Evolutionary conservation across 1,139 yeast species (phyloP), one percentile per base, ranked within the genome.

Genomic region (Candida sojae): DNA sequence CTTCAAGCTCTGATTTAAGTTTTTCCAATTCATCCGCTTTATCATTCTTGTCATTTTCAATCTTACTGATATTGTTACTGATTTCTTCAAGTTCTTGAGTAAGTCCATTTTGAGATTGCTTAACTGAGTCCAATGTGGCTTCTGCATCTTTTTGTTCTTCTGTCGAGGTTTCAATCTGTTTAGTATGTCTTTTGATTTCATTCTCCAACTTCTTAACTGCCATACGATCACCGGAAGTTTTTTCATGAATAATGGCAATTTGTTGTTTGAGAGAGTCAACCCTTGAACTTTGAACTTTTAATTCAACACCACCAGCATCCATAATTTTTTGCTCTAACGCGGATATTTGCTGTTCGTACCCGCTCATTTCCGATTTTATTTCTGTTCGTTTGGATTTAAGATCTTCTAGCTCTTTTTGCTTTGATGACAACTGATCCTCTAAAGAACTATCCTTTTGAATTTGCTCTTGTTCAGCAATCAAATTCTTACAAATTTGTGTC

Each of bases 251-350:
- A 21, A 87, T 79, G 50, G 86, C 88, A 40, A 88, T 79, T 57
- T 83, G 80, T 57, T 88, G 90, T 43, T 75, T 74, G 36, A 88
- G 73, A 1, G 95, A 86, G 58, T 85, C 93, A 10, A 93, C 97
- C 58, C 84, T 87, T 1, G 95, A 80, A 55, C 84, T 88, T 59
- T 91, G 97, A 53, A 88, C 67, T 48, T 92, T 83, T 54, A 93
- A 75, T 53, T 85, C 85, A 10, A 88, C 86, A 54, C 99, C 99
- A 47, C 99, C 99, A 46, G 91, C 87, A 50, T 88, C 86, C 88
- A 92, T 83, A 34, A 95, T 89, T 60, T 85, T 78, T 49, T 85
- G 89, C 57, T 90, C 92, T 6, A 91, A 68, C 0, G 59, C 73
- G 11, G 76, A 73, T 40, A 92, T 87, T 49, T 79, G 75, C 7